Base-by-base conservation (phyloP, 2,329 filamentous ascomycete species). In the Trichophyton schoenleinii region DNA sequence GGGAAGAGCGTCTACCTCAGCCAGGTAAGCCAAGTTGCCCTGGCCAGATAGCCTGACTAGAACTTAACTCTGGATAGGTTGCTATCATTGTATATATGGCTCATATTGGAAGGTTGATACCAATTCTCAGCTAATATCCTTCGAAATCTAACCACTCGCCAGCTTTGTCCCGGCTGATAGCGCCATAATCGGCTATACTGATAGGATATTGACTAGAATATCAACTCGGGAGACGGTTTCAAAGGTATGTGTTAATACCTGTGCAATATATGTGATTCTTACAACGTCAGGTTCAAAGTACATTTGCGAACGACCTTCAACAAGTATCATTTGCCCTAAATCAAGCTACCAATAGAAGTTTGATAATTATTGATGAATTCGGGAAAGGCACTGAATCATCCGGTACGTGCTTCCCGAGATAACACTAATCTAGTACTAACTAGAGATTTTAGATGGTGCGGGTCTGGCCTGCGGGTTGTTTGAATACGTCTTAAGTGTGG, bases 1-100 rank as follows among this genome's bases (percentile, higher is more conserved):
- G 94, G 94, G 0, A 99, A 99, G 73, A 97, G 91, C 67, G 84
- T 97, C 0, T 97, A 96, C 72, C 80, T 97, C 70, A 99, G 95
- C 72, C 92, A 99, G 71, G 73, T 71, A 62, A 64, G 64, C 8
- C 25, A 38, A 8, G 9, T 0, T 36, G 0, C 8, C 3, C 9
- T 38, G 3, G 3, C 11, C 9, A 13, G 9, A 38, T 38, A 38
- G 34, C 8, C 34, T 38, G 3, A 2, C 34, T 38, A 11, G 34
- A 1, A 13, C 6, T 38, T 38, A 38, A 38, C 34, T 3, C 34
- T 38, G 11, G 3, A 15, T 25, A 75, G 74, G 83, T 89, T 36
- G 94, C 91, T 3, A 77, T 96, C 58, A 94, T 96, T 62, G 86
- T 95, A 13, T 96, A 94, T 70, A 81, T 99, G 73, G 89, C 94